A percentile compares a stretch with the other conserved stretches of the same genome.
phyloP scores from a whole-genome alignment of 2,329 filamentous ascomycete species.

The Neonectria sp. region DNA sequence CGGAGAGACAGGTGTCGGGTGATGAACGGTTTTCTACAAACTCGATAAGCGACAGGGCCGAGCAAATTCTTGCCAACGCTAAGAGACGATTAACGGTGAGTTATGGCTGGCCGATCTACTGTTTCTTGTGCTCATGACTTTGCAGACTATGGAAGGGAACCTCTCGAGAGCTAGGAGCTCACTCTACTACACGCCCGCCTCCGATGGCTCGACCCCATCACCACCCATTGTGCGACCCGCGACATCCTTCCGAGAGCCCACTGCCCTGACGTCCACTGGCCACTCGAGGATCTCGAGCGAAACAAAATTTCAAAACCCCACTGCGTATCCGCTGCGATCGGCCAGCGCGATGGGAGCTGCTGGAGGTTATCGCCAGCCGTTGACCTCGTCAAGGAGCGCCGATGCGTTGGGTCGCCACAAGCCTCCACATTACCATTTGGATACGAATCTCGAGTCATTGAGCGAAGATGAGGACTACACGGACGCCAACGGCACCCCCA shows the following conservation, averaged over 20 bases:
- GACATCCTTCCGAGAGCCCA: constrained; percentile 43
- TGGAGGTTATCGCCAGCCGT: constrained; percentile 69
- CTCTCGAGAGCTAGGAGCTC: constrained; percentile 83
- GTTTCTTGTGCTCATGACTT: constrained; percentile 31
- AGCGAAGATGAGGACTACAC: constrained; percentile 65
- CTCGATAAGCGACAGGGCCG: constrained; percentile 85
- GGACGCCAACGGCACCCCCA: constrained; percentile 42
- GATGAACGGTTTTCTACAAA: constrained; percentile 79
- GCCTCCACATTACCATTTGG: constrained; percentile 58
- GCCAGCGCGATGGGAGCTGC: constrained; percentile 75
- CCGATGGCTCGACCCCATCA: constrained; percentile 68
- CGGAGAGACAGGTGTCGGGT: constrained; percentile 34
- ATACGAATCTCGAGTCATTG: constrained; percentile 65
- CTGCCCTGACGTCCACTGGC: constrained; percentile 31
- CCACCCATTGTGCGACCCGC: constrained; percentile 58
- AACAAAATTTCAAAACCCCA: constrained; percentile 47
- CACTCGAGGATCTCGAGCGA: constrained; percentile 54
- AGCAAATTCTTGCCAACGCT: constrained; percentile 92
- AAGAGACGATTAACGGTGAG: constrained; percentile 90
- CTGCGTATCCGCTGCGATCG: constrained; percentile 67
- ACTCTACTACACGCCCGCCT: constrained; percentile 62
- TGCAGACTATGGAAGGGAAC: constrained; percentile 93
- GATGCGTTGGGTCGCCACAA: constrained; percentile 59
- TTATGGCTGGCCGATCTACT: constrained; percentile 27
- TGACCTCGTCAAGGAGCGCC: constrained; percentile 60